Evolutionary conservation across 257 asterid species (phyloP).

Genomic region (Solanum megistacrolobum): DNA sequence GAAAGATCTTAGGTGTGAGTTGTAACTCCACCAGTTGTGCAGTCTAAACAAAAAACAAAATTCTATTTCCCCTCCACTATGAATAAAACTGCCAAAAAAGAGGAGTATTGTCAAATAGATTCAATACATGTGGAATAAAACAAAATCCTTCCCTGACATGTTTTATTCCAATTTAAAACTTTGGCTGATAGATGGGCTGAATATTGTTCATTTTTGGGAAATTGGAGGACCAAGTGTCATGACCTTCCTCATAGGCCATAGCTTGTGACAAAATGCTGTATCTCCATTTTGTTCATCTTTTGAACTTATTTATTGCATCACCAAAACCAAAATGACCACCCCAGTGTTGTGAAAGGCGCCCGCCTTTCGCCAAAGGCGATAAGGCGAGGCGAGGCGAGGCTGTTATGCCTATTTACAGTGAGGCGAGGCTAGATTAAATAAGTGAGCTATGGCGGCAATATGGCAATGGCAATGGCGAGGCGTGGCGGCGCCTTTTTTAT

Average conservation of each 20-base stretch:
- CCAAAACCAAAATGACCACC: not conserved
- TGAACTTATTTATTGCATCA: not conserved
- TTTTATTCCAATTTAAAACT: not conserved
- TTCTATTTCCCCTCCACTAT: not conserved
- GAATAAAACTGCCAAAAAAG: not conserved
- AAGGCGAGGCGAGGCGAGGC: no score
- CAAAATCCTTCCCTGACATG: not conserved
- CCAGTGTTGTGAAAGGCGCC: no score
- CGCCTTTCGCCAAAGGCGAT: no score
- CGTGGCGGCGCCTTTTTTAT: no score
- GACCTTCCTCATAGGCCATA: not conserved
- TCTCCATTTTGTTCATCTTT: not conserved
- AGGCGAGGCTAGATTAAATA: no score
- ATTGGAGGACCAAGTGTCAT: not conserved
- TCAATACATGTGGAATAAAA: not conserved
- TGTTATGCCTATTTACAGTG: no score
- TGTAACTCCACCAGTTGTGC: not conserved
- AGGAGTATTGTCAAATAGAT: not conserved
- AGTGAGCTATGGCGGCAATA: no score
- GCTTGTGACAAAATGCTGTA: not conserved
- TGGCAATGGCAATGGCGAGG: no score
- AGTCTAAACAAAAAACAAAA: not conserved
- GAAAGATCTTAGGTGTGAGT: not conserved
- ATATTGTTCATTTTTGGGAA: not conserved
- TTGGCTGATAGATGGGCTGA: not conserved